A percentile compares a stretch with the other conserved stretches of the same genome.
Conservation (phyloP, 2,329 filamentous ascomycete species). For the Drechslera avenae region DNA sequence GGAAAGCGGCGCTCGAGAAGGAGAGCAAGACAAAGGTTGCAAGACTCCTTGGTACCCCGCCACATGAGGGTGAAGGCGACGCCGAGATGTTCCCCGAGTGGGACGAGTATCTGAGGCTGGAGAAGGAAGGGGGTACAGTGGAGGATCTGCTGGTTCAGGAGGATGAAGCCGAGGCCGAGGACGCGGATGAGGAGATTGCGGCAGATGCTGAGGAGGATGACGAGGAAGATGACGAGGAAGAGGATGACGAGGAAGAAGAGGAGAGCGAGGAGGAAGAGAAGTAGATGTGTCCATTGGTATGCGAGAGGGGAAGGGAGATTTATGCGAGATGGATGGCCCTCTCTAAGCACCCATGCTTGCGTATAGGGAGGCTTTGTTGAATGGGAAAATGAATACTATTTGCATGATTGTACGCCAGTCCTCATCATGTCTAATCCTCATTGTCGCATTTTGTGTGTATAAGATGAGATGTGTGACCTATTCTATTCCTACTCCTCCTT, state of each 20-base stretch:
- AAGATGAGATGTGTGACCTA: too few relatives aligned
- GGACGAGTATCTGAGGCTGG: slow-evolving; percentile 85
- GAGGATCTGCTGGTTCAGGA: slow-evolving; percentile 43
- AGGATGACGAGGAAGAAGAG: slow-evolving; percentile 27
- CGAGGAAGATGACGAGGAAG: slow-evolving; percentile 33
- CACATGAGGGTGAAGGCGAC: slow-evolving; percentile 63
- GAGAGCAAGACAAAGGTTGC: slow-evolving; percentile 83
- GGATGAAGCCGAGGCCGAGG: slow-evolving; percentile 40
- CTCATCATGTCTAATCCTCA: too few relatives aligned
- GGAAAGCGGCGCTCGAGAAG: slow-evolving; percentile 85
- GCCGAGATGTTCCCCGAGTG: slow-evolving; percentile 94
- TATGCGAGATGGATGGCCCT: neutral
- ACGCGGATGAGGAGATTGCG: slow-evolving; percentile 41
- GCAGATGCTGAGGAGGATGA: slow-evolving; percentile 38
- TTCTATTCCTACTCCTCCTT: too few relatives aligned
- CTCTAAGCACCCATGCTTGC: too few relatives aligned
- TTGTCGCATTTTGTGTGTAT: too few relatives aligned
- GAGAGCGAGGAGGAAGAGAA: slow-evolving; percentile 14
- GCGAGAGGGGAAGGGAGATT: too few relatives aligned
- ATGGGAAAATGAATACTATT: too few relatives aligned
- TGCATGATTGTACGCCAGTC: too few relatives aligned
- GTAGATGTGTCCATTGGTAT: too few relatives aligned
- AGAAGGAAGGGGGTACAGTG: slow-evolving; percentile 68
- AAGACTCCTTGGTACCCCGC: slow-evolving; percentile 81
- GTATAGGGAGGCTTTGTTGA: too few relatives aligned